Percentiles rank a stretch among this genome's conserved stretches.
These are phyloP conservation scores for Clathrus columnatus DNA, from an alignment of 768 basidiomycete genomes.

Conservation along the genomic window DNA sequence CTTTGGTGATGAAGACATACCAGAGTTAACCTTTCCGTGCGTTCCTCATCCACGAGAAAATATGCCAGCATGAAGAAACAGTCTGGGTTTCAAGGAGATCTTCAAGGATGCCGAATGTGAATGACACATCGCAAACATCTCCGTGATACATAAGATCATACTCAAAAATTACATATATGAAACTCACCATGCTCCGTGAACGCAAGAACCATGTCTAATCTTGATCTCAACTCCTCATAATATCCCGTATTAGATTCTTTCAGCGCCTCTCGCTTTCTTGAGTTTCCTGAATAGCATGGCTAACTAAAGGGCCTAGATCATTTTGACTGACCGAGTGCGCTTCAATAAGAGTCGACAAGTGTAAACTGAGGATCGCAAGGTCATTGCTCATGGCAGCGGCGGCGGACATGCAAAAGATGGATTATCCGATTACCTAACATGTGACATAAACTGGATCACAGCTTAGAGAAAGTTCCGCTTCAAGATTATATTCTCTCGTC, in stretches of 20 bases:
- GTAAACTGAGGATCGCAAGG: constrained; percentile 10
- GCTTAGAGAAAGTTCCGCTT: too few relatives aligned
- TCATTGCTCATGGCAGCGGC: constrained; percentile 10
- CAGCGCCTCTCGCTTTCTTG: constrained; percentile 37
- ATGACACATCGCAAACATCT: constrained; percentile 74
- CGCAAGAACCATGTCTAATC: constrained; percentile 64
- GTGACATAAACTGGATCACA: too few relatives aligned
- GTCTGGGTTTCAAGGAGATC: constrained; percentile 83
- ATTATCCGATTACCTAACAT: too few relatives aligned
- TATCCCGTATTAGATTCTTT: constrained; percentile 45
- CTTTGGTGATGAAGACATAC: constrained; percentile 5
- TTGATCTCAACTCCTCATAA: constrained; percentile 49
- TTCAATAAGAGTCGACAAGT: constrained; percentile 10
- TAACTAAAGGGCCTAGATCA: constrained; percentile 7
- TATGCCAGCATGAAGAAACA: constrained; percentile 73
- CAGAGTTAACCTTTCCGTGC: constrained; percentile 56
- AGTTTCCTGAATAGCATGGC: constrained; percentile 6
- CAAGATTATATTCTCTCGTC: too few relatives aligned
- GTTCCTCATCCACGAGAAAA: constrained; percentile 80
- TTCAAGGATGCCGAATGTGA: constrained; percentile 67
- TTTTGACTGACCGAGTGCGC: constrained; percentile 7
- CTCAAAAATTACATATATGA: background rate
- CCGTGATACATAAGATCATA: constrained; percentile 21
- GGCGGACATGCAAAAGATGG: too few relatives aligned
- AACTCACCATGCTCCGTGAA: constrained; percentile 64